These are phyloP conservation scores for Suillus luteus DNA, from an alignment of 768 basidiomycete genomes.

Conservation along the genomic window DNA sequence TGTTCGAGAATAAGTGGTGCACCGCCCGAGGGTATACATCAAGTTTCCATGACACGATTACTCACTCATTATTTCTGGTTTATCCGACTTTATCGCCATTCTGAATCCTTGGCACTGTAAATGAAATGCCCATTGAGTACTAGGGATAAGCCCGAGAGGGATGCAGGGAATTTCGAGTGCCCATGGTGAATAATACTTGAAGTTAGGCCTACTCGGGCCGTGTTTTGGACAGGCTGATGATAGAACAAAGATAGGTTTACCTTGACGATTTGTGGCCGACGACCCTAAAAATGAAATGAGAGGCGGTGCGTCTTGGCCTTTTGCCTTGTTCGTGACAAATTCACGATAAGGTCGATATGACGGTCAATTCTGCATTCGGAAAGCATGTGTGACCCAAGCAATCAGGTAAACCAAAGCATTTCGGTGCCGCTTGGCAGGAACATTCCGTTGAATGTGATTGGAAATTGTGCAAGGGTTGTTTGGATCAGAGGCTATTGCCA, in stretches of 20 bases:
- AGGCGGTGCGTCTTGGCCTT: background rate
- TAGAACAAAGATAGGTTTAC: background rate
- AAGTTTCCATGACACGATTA: background rate
- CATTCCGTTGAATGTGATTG: background rate
- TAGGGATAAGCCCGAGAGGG: background rate
- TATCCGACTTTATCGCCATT: background rate
- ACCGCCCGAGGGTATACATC: background rate
- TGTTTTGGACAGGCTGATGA: background rate
- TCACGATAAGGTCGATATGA: background rate
- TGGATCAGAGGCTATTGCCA: slow-evolving; percentile 6
- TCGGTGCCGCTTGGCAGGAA: background rate
- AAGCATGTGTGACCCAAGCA: background rate
- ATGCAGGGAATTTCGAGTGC: background rate
- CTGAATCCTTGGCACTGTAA: background rate
- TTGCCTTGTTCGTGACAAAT: background rate
- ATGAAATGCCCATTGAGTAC: background rate
- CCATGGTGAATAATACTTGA: too few relatives aligned
- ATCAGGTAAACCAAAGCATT: slow-evolving; percentile 4
- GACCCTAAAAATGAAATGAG: background rate
- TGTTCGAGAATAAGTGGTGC: background rate
- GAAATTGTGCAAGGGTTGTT: background rate
- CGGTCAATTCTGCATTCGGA: background rate
- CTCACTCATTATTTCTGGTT: background rate
- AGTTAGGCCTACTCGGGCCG: too few relatives aligned
- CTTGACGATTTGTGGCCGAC: background rate